Base-by-base conservation (phyloP, 148 eudicot genomes). In the Arctostaphylos glauca region DNA sequence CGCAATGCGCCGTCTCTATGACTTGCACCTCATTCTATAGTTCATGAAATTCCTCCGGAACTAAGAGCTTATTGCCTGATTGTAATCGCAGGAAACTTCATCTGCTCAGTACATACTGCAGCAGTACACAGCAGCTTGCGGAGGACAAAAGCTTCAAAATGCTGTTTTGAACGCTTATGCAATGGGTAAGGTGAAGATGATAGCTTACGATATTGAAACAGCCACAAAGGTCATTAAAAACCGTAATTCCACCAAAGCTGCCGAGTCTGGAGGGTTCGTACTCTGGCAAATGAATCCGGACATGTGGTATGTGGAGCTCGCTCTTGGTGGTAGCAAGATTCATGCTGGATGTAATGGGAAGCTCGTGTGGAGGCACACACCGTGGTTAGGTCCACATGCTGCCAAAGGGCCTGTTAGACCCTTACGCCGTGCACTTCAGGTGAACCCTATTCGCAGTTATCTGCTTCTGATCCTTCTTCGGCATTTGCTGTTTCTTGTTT, bases 221-320 rank as follows among this genome's bases (percentile, higher is more conserved):
- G 95, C 98, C 47, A 89, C 91, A 21, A 94, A 94, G 89, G 98
- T 94, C 44, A 91, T 94, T 50, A 94, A 94, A 86, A 90, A 85
- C 80, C 84, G 88, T 78, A 92, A 86, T 82, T 87, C 98, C 44
- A 91, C 98, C 66, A 92, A 86, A 85, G 89, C 91, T 52, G 90
- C 95, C 0, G 98, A 94, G 86, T 89, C 98, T 12, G 98, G 98
- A 18, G 94, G 98, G 9, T 94, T 92, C 85, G 94, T 94, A 75
- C 87, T 94, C 12, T 94, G 98, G 98, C 98, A 94, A 87, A 94
- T 94, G 98, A 92, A 94, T 86, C 98, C 95, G 0, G 94, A 92
- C 66, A 92, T 94, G 98, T 94, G 98, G 98, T 94, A 92, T 83
- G 98, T 94, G 64, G 98, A 94, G 88, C 98, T 94, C 68, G 95